These are phyloP conservation scores for Canna indica DNA, from an alignment of 176 grass and related monocot genomes.

Conservation along the genomic window DNA sequence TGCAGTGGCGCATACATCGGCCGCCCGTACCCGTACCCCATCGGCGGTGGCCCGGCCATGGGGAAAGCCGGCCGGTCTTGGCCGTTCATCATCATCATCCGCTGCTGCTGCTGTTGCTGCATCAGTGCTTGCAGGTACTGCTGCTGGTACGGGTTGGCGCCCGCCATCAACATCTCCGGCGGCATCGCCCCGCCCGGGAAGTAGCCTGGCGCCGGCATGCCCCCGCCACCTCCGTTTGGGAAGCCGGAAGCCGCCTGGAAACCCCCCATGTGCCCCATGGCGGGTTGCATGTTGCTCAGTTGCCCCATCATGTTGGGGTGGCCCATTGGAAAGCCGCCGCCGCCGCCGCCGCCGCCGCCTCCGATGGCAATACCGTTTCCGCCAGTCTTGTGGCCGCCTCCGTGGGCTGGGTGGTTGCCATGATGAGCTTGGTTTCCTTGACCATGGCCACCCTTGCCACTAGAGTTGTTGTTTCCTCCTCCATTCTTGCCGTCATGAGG, in stretches of 20 bases:
- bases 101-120: constrained; percentile 22
- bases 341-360: background rate
- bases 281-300: background rate
- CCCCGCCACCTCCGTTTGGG: background rate
- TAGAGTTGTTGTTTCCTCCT: background rate
- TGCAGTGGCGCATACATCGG: background rate
- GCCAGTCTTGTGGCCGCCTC: background rate
- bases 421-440: background rate
- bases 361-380: background rate
- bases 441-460: background rate
- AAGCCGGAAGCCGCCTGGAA: background rate
- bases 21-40: constrained; percentile 13
- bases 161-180: constrained; percentile 8
- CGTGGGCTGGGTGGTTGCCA: background rate
- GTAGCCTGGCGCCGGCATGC: background rate
- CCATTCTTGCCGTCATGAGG: too few species aligned
- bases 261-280: constrained; percentile 14
- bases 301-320: constrained; percentile 5
- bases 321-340: constrained; percentile 3
- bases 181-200: background rate
- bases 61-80: constrained; percentile 1
- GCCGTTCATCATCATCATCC: constrained; percentile 25
- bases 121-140: constrained; percentile 20
- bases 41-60: background rate
- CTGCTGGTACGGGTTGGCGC: constrained; percentile 23